A percentile compares a stretch with the other conserved stretches of the same genome.
phyloP scores from a whole-genome alignment of 768 basidiomycete genomes.

The Rhodotorula kratochvilovae region DNA sequence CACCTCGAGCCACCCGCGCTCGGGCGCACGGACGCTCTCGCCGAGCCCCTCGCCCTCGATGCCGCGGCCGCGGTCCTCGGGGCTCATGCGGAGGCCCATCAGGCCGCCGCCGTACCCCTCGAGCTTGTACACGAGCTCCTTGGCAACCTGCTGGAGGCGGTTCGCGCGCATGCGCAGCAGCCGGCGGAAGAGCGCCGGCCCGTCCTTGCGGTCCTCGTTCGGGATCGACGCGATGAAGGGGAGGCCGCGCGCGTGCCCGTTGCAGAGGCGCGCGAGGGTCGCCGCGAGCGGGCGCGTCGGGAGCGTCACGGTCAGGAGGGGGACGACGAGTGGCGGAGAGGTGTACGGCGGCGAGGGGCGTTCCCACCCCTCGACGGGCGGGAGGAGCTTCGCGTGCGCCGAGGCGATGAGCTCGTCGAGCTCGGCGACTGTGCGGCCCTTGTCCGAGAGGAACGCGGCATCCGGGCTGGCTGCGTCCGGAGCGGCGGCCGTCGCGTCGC shows the following conservation, averaged over 20 bases:
- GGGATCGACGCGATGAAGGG: slow-evolving; percentile 49
- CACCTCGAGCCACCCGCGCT: slow-evolving; percentile 22
- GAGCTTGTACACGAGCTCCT: slow-evolving; percentile 46
- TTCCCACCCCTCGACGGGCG: not conserved
- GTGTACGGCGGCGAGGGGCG: slow-evolving; percentile 23
- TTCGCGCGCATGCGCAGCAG: slow-evolving; percentile 49
- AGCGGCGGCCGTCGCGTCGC: not conserved
- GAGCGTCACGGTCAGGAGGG: slow-evolving; percentile 50
- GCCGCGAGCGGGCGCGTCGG: slow-evolving; percentile 52
- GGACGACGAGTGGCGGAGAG: slow-evolving; percentile 36
- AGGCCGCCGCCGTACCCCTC: slow-evolving; percentile 50
- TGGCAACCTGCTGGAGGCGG: slow-evolving; percentile 47
- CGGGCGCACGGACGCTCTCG: slow-evolving; percentile 1
- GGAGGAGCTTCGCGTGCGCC: not conserved
- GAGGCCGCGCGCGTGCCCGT: slow-evolving; percentile 46
- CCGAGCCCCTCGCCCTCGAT: slow-evolving; percentile 50
- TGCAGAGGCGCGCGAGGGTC: slow-evolving; percentile 48
- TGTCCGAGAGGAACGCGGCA: not conserved
- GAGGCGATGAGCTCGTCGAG: not conserved
- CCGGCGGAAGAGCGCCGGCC: slow-evolving; percentile 46
- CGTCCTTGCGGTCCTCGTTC: slow-evolving; percentile 48
- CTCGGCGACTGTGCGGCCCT: not conserved
- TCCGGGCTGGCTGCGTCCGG: not conserved
- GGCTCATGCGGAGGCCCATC: slow-evolving; percentile 48
- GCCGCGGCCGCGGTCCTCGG: slow-evolving; percentile 47